phyloP scores from a whole-genome alignment of 2,329 filamentous ascomycete genomes.

The Colletotrichum tanaceti region DNA sequence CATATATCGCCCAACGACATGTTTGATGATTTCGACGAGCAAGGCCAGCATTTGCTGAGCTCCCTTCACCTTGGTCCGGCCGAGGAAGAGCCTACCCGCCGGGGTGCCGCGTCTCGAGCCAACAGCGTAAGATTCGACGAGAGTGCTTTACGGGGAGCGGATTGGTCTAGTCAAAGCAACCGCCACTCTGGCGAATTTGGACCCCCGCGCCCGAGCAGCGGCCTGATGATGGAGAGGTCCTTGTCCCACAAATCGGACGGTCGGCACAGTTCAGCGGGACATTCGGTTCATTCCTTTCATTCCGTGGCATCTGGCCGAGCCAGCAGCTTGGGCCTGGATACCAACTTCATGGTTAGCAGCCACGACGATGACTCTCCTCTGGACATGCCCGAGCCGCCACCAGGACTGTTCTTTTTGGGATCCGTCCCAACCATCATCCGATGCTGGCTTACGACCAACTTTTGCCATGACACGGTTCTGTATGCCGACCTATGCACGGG shows the following conservation, averaged over 20 bases:
- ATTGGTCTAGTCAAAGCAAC: constrained; percentile 82
- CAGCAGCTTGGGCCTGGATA: constrained; percentile 89
- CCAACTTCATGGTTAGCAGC: constrained; percentile 70
- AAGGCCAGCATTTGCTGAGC: constrained; percentile 81
- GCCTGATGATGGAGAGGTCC: constrained; percentile 90
- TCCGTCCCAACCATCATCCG: constrained; percentile 93
- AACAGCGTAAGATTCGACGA: constrained; percentile 99
- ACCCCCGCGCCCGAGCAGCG: constrained; percentile 80
- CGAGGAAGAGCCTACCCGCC: constrained; percentile 85
- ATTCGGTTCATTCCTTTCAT: constrained; percentile 69
- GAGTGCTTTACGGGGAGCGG: constrained; percentile 87
- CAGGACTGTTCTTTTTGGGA: constrained; percentile 85
- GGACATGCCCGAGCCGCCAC: constrained; percentile 80
- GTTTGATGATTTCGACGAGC: constrained; percentile 91
- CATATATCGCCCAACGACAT: constrained; percentile 84
- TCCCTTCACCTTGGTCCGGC: constrained; percentile 83
- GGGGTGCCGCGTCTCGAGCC: constrained; percentile 88
- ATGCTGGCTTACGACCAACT: constrained; percentile 92
- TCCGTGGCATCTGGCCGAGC: constrained; percentile 83
- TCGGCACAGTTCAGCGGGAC: constrained; percentile 89
- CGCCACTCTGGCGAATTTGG: constrained; percentile 87
- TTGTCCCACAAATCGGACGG: constrained; percentile 97
- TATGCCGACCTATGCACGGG: constrained; percentile 95
- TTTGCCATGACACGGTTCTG: constrained; percentile 87
- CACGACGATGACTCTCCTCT: constrained; percentile 75